Conservation (phyloP, 2,329 filamentous ascomycete species). For the Hymenoscyphus fraxineus region DNA sequence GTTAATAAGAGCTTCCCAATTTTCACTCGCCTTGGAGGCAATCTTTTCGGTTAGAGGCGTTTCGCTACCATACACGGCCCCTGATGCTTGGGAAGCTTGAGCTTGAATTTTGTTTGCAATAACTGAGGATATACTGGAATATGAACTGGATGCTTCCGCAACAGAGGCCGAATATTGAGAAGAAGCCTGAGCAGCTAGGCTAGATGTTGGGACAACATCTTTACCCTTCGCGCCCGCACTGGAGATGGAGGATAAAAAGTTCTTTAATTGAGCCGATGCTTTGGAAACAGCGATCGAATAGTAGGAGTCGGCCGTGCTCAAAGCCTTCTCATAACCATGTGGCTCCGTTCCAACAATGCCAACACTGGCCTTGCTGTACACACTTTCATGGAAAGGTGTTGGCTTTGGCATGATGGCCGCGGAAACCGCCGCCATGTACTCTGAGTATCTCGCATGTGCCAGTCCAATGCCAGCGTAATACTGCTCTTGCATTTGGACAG, state of each 20-base stretch:
- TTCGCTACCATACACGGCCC: slow-evolving; percentile 38
- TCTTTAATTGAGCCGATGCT: slow-evolving; percentile 40
- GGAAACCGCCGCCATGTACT: slow-evolving; percentile 69
- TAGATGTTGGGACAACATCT: slow-evolving; percentile 37
- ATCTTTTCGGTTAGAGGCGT: slow-evolving; percentile 50
- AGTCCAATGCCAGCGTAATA: slow-evolving; percentile 77
- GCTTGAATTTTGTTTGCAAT: slow-evolving; percentile 34
- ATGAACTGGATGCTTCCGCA: slow-evolving; percentile 42
- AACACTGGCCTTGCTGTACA: slow-evolving; percentile 27
- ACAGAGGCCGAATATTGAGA: slow-evolving; percentile 43
- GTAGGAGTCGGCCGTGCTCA: slow-evolving; percentile 23
- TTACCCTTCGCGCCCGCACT: slow-evolving; percentile 35
- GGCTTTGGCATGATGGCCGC: slow-evolving; percentile 63
- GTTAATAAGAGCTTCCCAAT: slow-evolving; percentile 35
- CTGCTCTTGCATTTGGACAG: slow-evolving; percentile 57
- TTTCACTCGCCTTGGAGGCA: slow-evolving; percentile 44
- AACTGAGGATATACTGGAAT: slow-evolving; percentile 58
- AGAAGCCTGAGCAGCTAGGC: slow-evolving; percentile 41
- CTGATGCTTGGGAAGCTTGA: slow-evolving; percentile 35
- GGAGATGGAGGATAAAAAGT: slow-evolving; percentile 39
- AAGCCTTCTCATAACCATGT: slow-evolving; percentile 22
- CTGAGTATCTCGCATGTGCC: slow-evolving; percentile 74
- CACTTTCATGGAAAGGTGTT: slow-evolving; percentile 42
- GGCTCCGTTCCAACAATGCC: slow-evolving; percentile 28
- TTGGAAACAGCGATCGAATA: slow-evolving; percentile 34